Base-by-base conservation (phyloP, 1,284 basidiomycete genomes). In the Cutaneotrichosporon sp. region DNA sequence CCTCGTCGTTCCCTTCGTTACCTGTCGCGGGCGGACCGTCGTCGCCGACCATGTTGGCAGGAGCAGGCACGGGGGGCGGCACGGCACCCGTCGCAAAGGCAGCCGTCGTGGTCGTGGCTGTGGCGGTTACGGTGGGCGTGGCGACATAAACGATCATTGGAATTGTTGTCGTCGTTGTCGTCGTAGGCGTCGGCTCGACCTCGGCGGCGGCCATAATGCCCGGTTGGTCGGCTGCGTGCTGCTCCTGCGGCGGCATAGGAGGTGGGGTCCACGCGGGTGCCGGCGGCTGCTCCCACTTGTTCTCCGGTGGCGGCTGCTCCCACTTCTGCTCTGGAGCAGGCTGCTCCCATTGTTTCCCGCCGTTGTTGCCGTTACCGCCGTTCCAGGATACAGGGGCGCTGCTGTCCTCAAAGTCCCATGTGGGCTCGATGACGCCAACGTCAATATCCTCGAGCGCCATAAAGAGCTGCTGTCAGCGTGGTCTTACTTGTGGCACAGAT, bases 361-460 rank as follows among this genome's bases (percentile, higher is more conserved):
- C 36, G 5, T 38, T 15, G 36, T 38, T 38, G 15, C 14, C 36
- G 5, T 7, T 3, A n/a, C 15, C 36, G 36, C 15, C 15, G 36
- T 18, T 18, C 14, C 36, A 12, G 36, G 14, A 12, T 2, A 12
- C 23, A 17, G 26, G 15, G 22, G 4, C 20, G 12, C 34, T 14
- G 38, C 46, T 23, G 38, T 41, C 46, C 21, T 46, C 45, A 13
- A 5, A 38, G 10, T 23, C 21, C 48, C 48, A 50, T 8, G 48
- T 43, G 48, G 43, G 17, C 15, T 10, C 1, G 10, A 43, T 8
- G 9, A n/a, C 18, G 34, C 48, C 48, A 4, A 22, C 21, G 13
- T 2, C 13, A 13, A 49, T 26, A 8, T 49, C 39, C 18, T 51
- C 58, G 20, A 45, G 53, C 21, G 51, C 21, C 13, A n/a, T 5